Base-by-base conservation (phyloP, 495 filamentous ascomycete genomes). In the Trichocladium antarcticum region DNA sequence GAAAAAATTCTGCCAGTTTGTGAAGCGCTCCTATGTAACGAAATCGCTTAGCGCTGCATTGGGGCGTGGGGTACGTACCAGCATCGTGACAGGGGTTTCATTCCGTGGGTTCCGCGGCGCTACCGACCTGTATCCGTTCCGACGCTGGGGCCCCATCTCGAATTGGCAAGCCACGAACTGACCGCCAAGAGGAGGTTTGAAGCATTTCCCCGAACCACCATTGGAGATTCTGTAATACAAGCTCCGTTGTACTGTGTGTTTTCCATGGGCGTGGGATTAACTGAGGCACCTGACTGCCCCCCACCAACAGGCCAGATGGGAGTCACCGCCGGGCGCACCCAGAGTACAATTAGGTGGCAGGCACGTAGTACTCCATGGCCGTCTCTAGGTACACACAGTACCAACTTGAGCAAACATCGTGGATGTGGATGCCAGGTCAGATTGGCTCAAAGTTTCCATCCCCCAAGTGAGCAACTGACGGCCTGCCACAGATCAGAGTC, bases 1-100 rank as follows among this genome's bases (percentile, higher is more conserved):
- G 39, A 58, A 48, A 49, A 45, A 12, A 20, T 42, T 54, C 42
- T 35, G 36, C 47, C 52, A 49, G 46, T 54, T n/a, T 45, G 16
- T 19, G 29, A 15, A 21, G 0, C 6, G 29, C 28, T 14, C n/a
- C n/a, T n/a, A n/a, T 31, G 16, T 14, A 50, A 39, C 21, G 27
- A 55, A 55, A 49, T 38, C 19, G 41, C 51, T 45, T 42, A 24
- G 35, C 20, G 36, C 29, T 28, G n/a, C n/a, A 32, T 20, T 42
- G 28, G 15, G 14, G 5, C 22, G 24, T 49, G 29, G 37, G 37
- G 38, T 47, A 38, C 45, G 24, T 46, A 37, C 34, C 21, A 17
- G n/a, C n/a, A n/a, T n/a, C n/a, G n/a, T 19, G 1, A 10, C 8
- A 21, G 10, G 31, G 9, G 17, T 32, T 14, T n/a, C n/a, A n/a